phyloP scores from a whole-genome alignment of 176 grass and related monocot species.

The Lolium perenne region DNA sequence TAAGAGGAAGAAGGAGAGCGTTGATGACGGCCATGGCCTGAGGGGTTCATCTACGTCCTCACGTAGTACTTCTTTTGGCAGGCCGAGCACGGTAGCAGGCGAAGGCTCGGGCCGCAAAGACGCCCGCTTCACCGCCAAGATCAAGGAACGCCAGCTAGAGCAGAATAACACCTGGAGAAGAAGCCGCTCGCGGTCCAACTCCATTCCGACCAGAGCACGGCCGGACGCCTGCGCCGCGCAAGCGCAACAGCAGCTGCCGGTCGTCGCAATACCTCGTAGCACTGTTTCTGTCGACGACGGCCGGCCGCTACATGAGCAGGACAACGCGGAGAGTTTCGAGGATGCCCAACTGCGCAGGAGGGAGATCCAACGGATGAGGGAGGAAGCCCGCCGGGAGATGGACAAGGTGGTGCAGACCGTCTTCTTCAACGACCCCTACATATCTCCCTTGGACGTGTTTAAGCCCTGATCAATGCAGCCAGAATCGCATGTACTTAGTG shows the following conservation, averaged over 20 bases:
- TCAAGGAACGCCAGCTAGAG: background rate
- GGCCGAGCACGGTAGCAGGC: background rate
- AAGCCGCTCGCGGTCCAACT: background rate
- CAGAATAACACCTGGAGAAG: background rate
- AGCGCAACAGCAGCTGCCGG: background rate
- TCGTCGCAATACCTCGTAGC: background rate
- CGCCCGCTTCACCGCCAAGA: background rate
- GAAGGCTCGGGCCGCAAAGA: background rate
- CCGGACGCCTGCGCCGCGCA: background rate
- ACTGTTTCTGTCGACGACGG: background rate
- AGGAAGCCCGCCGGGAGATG: conserved; percentile 24
- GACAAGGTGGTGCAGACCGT: conserved; percentile 28
- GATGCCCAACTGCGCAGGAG: background rate
- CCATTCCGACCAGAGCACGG: background rate
- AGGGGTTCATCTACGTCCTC: background rate
- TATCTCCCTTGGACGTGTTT: background rate
- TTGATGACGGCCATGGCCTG: background rate
- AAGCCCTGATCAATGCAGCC: conserved; percentile 1
- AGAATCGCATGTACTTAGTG: no score
- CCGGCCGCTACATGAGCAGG: background rate
- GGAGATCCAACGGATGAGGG: conserved; percentile 17
- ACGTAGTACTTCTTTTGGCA: background rate
- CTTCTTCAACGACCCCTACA: conserved; percentile 35
- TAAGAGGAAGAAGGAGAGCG: conserved; percentile 16
- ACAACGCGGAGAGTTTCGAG: background rate